Conservation (phyloP, 495 filamentous ascomycete species). For the Lophiostoma macrostomum region DNA sequence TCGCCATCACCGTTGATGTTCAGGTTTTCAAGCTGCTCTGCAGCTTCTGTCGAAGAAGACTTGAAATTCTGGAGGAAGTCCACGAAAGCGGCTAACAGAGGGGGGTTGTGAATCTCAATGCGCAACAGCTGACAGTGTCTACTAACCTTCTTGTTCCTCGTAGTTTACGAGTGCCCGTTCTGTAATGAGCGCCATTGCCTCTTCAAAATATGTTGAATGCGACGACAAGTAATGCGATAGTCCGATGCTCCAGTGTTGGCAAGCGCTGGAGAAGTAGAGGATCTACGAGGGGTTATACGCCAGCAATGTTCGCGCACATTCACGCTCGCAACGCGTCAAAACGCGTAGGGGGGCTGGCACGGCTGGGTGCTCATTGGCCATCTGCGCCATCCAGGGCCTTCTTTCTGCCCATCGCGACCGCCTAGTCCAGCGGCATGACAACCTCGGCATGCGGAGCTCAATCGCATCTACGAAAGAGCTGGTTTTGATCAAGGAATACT, state of each 20-base stretch:
- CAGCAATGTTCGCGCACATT: too few relatives aligned
- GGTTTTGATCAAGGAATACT: too few relatives aligned
- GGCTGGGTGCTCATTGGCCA: slow-evolving; percentile 14
- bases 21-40: slow-evolving; percentile 75
- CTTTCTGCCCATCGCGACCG: slow-evolving; percentile 18
- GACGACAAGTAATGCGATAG: background rate
- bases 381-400: background rate
- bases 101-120: too few relatives aligned
- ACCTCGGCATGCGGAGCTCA: slow-evolving; percentile 24
- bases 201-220: background rate
- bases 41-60: slow-evolving; percentile 67
- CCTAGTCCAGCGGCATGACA: slow-evolving; percentile 1
- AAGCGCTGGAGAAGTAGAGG: too few relatives aligned
- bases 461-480: background rate
- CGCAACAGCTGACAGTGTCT: too few relatives aligned
- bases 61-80: slow-evolving; percentile 88
- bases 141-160: slow-evolving; percentile 71
- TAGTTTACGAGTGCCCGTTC: slow-evolving; percentile 79
- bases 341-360: background rate
- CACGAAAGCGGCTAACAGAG: slow-evolving; percentile 81
- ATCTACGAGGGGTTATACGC: too few relatives aligned
- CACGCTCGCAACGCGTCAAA: slow-evolving; percentile 19
- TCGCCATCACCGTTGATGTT: slow-evolving; percentile 82
- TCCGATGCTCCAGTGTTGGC: too few relatives aligned
- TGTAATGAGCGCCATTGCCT: slow-evolving; percentile 74